A percentile compares a stretch with the other conserved stretches of the same genome.
phyloP scores from a whole-genome alignment of 257 asterid species.

The Ehretia macrophylla region DNA sequence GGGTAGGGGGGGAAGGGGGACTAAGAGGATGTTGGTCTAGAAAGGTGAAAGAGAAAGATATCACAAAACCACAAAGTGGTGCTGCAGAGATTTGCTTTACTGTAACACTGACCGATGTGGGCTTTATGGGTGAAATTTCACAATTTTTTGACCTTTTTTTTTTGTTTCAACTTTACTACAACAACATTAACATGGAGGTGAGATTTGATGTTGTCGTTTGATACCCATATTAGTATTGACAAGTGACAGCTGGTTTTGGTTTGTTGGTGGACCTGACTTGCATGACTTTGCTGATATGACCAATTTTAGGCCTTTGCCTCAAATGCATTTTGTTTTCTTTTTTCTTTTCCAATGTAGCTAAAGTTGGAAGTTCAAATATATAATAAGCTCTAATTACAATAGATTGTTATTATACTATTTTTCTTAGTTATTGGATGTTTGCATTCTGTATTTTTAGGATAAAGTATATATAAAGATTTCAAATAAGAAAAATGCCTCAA shows the following conservation, averaged over 20 bases:
- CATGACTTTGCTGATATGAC: background rate
- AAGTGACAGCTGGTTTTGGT: background rate
- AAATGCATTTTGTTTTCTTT: too few relatives aligned
- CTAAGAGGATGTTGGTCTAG: slow-evolving; percentile 35
- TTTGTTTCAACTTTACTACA: too few relatives aligned
- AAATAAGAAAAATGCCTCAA: too few relatives aligned
- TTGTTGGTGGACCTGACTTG: background rate
- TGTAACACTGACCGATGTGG: slow-evolving; percentile 18
- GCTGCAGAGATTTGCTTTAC: slow-evolving; percentile 37
- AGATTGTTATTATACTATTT: too few relatives aligned
- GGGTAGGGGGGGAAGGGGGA: slow-evolving; percentile 4
- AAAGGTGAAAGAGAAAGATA: slow-evolving; percentile 40
- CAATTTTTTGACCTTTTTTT: background rate
- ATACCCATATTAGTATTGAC: slow-evolving; percentile 4
- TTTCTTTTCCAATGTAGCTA: too few relatives aligned
- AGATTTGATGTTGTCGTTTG: background rate
- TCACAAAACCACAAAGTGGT: slow-evolving; percentile 23
- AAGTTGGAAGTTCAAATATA: too few relatives aligned
- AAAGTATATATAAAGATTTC: too few relatives aligned
- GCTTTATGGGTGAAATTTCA: background rate
- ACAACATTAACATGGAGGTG: background rate
- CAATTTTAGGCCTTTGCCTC: background rate
- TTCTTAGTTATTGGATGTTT: too few relatives aligned
- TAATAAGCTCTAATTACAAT: too few relatives aligned
- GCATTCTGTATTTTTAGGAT: too few relatives aligned